Evolutionary conservation across 208 protist genomes (phyloP).

Genomic region (Trypanosoma brucei): DNA sequence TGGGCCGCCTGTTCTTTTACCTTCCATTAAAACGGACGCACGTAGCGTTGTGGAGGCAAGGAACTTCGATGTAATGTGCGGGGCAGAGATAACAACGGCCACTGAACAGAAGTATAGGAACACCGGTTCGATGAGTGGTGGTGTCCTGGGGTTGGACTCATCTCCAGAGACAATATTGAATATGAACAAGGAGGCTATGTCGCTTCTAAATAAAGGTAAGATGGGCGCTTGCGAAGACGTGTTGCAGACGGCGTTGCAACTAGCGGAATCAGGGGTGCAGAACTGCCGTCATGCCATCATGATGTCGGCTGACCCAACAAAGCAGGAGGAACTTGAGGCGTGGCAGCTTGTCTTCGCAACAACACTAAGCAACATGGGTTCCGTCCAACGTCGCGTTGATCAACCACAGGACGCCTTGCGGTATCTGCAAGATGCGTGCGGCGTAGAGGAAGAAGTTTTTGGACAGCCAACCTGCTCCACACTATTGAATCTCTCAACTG

Average conservation of each 20-base stretch:
- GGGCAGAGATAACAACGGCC: too few species aligned
- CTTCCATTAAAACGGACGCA: too few species aligned
- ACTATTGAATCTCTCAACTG: slow-evolving; percentile 82
- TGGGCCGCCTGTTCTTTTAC: too few species aligned
- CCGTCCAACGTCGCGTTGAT: slow-evolving; percentile 58
- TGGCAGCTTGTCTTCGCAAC: slow-evolving; percentile 66
- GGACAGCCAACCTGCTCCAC: slow-evolving; percentile 78
- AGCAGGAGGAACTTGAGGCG: slow-evolving; percentile 19
- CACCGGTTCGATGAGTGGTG: too few species aligned
- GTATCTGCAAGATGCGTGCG: slow-evolving; percentile 41
- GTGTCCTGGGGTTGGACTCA: too few species aligned
- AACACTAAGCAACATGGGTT: slow-evolving; percentile 82
- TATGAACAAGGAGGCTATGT: slow-evolving; percentile 72
- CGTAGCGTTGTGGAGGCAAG: too few species aligned
- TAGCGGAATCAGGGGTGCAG: slow-evolving; percentile 22
- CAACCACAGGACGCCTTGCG: slow-evolving; percentile 37
- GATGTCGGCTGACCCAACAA: background rate
- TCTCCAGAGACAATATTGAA: slow-evolving; percentile 31
- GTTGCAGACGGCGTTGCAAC: slow-evolving; percentile 29
- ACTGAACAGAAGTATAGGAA: too few species aligned
- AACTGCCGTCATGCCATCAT: background rate
- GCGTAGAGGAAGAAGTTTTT: slow-evolving; percentile 51
- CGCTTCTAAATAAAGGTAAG: slow-evolving; percentile 40
- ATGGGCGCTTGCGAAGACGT: slow-evolving; percentile 30
- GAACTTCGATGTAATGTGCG: too few species aligned